These are phyloP conservation scores for Bigelowiella natans DNA, from an alignment of 78 protist species.

Conservation along the genomic window DNA sequence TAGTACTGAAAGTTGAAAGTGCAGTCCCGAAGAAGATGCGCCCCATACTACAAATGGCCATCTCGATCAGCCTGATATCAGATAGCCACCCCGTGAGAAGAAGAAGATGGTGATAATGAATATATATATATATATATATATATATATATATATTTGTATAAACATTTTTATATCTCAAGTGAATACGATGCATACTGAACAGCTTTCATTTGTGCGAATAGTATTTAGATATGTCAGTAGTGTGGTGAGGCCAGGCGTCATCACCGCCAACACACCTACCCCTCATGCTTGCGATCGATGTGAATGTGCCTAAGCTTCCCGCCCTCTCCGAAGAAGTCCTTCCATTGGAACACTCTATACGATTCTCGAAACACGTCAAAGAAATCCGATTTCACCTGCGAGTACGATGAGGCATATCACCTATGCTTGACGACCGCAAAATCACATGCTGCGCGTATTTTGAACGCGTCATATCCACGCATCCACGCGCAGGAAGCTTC, in stretches of 20 bases:
- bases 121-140: neutral
- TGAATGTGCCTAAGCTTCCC: neutral
- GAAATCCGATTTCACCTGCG: neutral
- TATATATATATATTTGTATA: neutral
- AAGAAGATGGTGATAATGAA: neutral
- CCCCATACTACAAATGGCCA: neutral
- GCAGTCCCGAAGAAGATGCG: neutral
- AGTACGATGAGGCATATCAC: too few species aligned
- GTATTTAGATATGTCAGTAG: too few species aligned
- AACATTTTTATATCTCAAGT: neutral
- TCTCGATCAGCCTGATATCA: neutral
- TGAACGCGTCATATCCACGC: too few species aligned
- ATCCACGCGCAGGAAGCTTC: too few species aligned
- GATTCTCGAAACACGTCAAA: neutral
- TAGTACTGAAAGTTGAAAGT: neutral
- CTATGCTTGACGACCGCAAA: too few species aligned
- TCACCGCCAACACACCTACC: too few species aligned
- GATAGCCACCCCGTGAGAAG: neutral
- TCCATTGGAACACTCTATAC: neutral
- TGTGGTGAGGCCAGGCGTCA: too few species aligned
- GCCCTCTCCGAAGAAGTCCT: neutral
- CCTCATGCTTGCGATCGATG: neutral
- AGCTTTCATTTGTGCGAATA: too few species aligned
- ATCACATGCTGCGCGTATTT: too few species aligned
- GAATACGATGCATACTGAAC: too few species aligned